Evolutionary conservation across 352 stramenopile species (phyloP).

Genomic region (Pythium utonaiense): DNA sequence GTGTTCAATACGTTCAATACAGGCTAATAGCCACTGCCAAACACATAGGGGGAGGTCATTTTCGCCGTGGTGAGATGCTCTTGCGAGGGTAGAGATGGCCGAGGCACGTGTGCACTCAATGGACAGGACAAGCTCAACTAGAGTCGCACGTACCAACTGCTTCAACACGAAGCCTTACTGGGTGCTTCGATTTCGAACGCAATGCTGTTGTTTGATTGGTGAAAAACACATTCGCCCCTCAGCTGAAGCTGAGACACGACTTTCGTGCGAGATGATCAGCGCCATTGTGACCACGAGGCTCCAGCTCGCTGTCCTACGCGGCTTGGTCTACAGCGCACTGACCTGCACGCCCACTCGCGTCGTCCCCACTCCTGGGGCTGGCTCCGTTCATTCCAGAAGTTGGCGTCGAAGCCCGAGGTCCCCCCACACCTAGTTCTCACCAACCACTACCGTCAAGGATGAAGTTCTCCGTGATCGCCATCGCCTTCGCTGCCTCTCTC

Average conservation of each 20-base stretch:
- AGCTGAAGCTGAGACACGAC: not conserved
- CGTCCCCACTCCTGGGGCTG: not conserved
- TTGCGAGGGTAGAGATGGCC: too few relatives aligned
- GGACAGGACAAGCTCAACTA: too few relatives aligned
- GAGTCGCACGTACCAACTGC: too few relatives aligned
- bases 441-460: too few relatives aligned
- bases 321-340: not conserved
- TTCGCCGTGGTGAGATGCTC: too few relatives aligned
- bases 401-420: too few relatives aligned
- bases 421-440: not conserved
- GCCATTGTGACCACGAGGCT: not conserved
- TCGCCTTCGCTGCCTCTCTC: not conserved
- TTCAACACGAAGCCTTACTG: too few relatives aligned
- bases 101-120: too few relatives aligned
- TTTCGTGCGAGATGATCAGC: not conserved
- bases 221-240: not conserved
- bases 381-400: not conserved
- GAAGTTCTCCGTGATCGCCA: constrained; percentile 13
- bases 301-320: not conserved
- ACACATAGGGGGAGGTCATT: too few relatives aligned
- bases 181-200: too few relatives aligned
- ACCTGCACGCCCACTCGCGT: not conserved
- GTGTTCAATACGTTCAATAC: too few relatives aligned
- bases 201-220: not conserved
- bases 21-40: too few relatives aligned